Evolutionary conservation across 177 flowering plant genomes (phyloP).

Genomic region (Vitis hybrid): DNA sequence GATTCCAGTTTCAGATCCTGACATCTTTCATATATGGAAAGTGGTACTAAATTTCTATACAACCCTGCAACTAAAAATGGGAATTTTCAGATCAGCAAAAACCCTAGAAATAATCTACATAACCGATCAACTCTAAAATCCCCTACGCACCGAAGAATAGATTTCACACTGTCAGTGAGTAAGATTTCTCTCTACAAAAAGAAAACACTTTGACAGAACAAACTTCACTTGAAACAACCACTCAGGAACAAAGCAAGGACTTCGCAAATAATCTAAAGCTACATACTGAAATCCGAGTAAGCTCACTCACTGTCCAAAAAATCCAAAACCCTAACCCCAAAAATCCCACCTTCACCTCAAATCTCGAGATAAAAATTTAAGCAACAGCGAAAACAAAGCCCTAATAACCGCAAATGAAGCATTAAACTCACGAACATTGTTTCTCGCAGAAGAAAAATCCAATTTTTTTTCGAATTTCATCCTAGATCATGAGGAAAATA

Average conservation of each 20-base stretch:
- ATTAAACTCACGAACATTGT: neutral
- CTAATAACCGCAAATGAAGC: slow-evolving; percentile 4
- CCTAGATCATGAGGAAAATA: neutral
- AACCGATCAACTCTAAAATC: too few relatives aligned
- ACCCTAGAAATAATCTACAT: slow-evolving; percentile 2
- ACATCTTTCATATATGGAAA: slow-evolving; percentile 24
- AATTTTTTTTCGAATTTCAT: neutral
- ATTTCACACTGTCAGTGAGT: neutral
- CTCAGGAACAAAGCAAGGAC: too few relatives aligned
- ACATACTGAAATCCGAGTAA: too few relatives aligned
- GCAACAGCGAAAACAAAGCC: slow-evolving; percentile 8
- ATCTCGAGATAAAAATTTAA: neutral
- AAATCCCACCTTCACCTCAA: neutral
- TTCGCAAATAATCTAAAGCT: too few relatives aligned
- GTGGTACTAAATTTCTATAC: neutral
- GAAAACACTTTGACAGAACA: neutral
- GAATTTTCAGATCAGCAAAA: slow-evolving; percentile 1
- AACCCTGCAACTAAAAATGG: neutral
- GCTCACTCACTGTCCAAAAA: neutral
- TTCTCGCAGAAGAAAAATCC: neutral
- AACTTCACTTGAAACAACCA: neutral
- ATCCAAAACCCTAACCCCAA: slow-evolving; percentile 8
- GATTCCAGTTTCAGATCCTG: slow-evolving; percentile 55
- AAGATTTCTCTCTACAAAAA: neutral
- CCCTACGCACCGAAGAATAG: neutral